Conservation (phyloP, 2,329 filamentous ascomycete genomes). For the Bimuria novae-zelandiae region DNA sequence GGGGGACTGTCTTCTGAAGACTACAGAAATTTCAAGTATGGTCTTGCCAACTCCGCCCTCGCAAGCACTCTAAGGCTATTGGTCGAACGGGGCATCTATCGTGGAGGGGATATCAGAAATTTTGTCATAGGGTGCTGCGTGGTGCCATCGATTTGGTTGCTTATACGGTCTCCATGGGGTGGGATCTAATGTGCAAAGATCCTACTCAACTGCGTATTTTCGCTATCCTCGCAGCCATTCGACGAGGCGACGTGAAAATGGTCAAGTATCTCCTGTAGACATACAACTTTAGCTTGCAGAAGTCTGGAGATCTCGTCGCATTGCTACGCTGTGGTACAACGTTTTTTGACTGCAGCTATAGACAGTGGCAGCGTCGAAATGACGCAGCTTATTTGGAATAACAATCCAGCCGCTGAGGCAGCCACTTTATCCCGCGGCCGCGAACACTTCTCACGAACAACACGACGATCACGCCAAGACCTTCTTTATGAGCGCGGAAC, state of each 20-base stretch:
- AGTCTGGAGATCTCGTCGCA: background rate
- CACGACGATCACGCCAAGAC: background rate
- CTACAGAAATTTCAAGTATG: background rate
- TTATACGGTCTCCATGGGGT: background rate
- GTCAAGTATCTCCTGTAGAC: background rate
- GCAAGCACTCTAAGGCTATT: background rate
- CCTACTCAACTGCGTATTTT: no score
- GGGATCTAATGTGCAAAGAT: background rate
- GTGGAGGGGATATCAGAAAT: background rate
- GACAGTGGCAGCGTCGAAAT: background rate
- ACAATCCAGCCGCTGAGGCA: background rate
- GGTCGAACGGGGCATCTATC: background rate
- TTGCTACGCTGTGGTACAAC: background rate
- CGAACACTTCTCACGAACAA: background rate
- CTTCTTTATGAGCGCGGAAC: no score
- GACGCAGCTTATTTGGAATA: background rate
- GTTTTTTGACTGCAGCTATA: background rate
- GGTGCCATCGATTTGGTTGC: background rate
- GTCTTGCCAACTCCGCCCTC: background rate
- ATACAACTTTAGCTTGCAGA: background rate
- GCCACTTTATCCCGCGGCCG: background rate
- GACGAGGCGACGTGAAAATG: background rate
- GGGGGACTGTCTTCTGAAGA: no score
- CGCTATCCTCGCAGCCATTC: background rate
- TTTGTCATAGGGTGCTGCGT: background rate